phyloP scores from a whole-genome alignment of 1,139 yeast genomes.

The Hyphopichia wangnamkhiaoensis region DNA sequence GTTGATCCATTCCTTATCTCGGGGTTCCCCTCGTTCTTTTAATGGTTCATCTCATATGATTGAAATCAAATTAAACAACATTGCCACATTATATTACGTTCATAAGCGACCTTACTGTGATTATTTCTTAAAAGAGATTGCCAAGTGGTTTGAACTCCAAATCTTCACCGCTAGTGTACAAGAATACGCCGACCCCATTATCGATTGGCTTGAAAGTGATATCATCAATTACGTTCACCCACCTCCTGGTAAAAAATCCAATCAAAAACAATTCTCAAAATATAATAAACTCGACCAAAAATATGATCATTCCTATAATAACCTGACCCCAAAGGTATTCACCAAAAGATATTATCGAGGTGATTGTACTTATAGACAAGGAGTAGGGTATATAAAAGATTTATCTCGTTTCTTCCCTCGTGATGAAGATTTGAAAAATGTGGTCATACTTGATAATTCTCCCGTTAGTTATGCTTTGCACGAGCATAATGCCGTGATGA shows the following conservation, averaged over 20 bases:
- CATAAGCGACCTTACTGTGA: conserved; percentile 93
- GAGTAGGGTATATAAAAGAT: conserved; percentile 89
- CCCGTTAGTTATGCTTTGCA: conserved; percentile 86
- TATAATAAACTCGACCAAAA: conserved; percentile 3
- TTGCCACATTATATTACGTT: conserved; percentile 83
- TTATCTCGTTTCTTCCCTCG: conserved; percentile 50
- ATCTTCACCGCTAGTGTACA: conserved; percentile 92
- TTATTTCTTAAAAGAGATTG: conserved; percentile 71
- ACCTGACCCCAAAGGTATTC: conserved; percentile 29
- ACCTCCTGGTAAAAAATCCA: conserved; percentile 10
- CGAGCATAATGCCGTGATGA: conserved; percentile 84
- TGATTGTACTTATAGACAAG: conserved; percentile 74
- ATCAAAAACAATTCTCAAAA: conserved; percentile 2
- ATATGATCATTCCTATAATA: not conserved
- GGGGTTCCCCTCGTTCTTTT: conserved; percentile 51
- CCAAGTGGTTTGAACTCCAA: conserved; percentile 86
- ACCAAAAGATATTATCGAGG: conserved; percentile 70
- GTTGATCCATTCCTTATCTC: conserved; percentile 81
- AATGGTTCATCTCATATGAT: conserved; percentile 68
- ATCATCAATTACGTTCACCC: conserved; percentile 19
- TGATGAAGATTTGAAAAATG: conserved; percentile 65
- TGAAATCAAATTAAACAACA: conserved; percentile 71
- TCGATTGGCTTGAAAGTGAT: conserved; percentile 71
- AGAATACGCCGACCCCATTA: conserved; percentile 96
- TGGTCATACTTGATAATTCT: conserved; percentile 85